Base-by-base conservation (phyloP, 2,329 filamentous ascomycete species). In the Penicillium brevicompactum region DNA sequence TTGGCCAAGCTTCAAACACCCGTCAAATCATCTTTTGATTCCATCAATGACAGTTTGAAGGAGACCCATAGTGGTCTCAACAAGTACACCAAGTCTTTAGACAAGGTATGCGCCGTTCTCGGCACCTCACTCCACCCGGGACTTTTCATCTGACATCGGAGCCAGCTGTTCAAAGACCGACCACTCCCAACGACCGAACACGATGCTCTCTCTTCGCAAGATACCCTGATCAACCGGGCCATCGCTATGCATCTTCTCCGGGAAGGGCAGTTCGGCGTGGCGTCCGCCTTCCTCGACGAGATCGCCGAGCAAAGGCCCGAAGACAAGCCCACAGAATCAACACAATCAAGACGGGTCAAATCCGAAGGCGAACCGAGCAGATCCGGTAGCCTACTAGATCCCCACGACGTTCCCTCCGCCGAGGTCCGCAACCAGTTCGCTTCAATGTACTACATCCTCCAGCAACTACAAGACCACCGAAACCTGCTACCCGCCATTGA, bases 221-320 rank as follows among this genome's bases (percentile, higher is more conserved):
- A 89, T 4, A 80, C 83, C 14, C 81, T 97, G 11, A 91, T 97
- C 70, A 95, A 97, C 75, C 86, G 92, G 53, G 93, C 94, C 6
- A 95, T 99, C 65, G 90, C 90, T 9, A 97, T 97, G 92, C 94
- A 99, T 70, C 83, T 99, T 21, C 83, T 99, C 38, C 90, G 94
- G 40, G 93, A 97, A 76, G 94, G 94, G 46, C 90, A 96, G 70
- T 99, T 99, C 73, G 83, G 82, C 21, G 92, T 96, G 2, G 93
- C 93, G 11, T 86, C 87, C 14, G 91, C 87, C 1, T 97, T 99
- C 65, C 84, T 96, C 46, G 78, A 83, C 13, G 94, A 97, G 78
- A 84, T 83, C 30, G 75, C 78, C 51, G 71, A 77, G 22, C 75
- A 78, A 56, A 77, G 5, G 14, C 34, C 34, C 34, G 13, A 14